These are phyloP conservation scores for Vitellaria paradoxa DNA, from an alignment of 179 eudicot species.

Conservation along the genomic window DNA sequence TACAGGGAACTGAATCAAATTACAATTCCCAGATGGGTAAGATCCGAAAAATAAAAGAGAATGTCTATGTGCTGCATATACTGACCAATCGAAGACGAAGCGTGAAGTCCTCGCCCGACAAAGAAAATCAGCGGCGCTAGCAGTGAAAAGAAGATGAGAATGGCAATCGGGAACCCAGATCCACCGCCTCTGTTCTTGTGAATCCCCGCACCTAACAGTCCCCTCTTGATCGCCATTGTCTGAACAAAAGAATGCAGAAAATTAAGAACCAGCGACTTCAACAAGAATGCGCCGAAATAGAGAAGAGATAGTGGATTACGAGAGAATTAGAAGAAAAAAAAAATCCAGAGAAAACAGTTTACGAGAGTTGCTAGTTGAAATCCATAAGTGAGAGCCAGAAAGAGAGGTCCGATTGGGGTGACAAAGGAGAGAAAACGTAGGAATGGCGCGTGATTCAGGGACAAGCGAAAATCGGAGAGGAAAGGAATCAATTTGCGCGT, in stretches of 20 bases:
- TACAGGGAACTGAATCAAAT: too few species aligned
- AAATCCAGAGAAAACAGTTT: neutral
- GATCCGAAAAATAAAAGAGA: neutral
- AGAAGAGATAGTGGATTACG: neutral
- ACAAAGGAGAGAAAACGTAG: too few species aligned
- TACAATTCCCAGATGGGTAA: neutral
- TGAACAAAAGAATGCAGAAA: conserved; percentile 10
- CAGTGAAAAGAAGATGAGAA: conserved; percentile 41
- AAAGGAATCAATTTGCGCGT: neutral
- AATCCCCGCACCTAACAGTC: conserved; percentile 23
- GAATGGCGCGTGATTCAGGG: too few species aligned
- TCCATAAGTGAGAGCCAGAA: neutral
- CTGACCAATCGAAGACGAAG: conserved; percentile 25
- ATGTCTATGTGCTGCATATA: neutral
- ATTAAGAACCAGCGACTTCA: neutral
- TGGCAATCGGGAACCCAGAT: conserved; percentile 32
- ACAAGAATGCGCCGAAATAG: neutral
- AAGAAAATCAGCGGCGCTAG: conserved; percentile 47
- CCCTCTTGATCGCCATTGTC: conserved; percentile 45
- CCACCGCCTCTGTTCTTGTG: conserved; percentile 37
- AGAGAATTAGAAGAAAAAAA: neutral
- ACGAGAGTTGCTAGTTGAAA: neutral
- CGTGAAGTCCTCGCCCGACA: conserved; percentile 35
- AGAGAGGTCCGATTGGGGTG: too few species aligned
- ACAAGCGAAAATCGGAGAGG: neutral